These are phyloP conservation scores for Vitis vinifera DNA, from an alignment of 164 flowering plant species.

Conservation along the genomic window ASM3070453v1 NC_081818.1:21245001-21245500, in stretches of 20 bases:
- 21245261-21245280: constrained; percentile 96
- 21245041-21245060: constrained; percentile 96
- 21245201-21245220: constrained; percentile 82
- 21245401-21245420: too few relatives aligned
- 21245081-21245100: constrained; percentile 80
- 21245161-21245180: constrained; percentile 62
- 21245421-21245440: too few relatives aligned
- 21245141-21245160: constrained; percentile 56
- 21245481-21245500: too few relatives aligned
- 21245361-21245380: too few relatives aligned
- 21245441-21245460: too few relatives aligned
- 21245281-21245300: constrained; percentile 84
- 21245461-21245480: too few relatives aligned
- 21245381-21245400: too few relatives aligned
- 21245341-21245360: too few relatives aligned
- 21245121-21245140: constrained; percentile 86
- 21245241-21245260: constrained; percentile 96
- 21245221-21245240: constrained; percentile 93
- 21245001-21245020: neutral
- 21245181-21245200: constrained; percentile 50
- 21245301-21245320: constrained; percentile 7
- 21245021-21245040: neutral
- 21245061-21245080: constrained; percentile 79
- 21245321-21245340: neutral
- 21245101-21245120: constrained; percentile 61